These are phyloP conservation scores for Laetiporus sulphureus DNA, from an alignment of 1,284 basidiomycete genomes.

Conservation along the genomic window DNA sequence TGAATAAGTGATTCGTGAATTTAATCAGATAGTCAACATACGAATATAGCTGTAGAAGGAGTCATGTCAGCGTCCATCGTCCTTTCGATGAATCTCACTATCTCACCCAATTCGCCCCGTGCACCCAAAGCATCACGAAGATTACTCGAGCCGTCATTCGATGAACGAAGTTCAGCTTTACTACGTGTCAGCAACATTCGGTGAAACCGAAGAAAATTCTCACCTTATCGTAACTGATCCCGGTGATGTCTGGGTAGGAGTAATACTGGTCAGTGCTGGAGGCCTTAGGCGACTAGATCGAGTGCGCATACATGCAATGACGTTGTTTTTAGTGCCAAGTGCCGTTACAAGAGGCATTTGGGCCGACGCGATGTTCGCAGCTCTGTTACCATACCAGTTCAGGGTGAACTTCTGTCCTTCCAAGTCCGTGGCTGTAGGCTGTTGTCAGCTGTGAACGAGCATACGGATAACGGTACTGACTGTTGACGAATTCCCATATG, in stretches of 20 bases:
- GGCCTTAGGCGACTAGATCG: not conserved
- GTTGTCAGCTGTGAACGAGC: not conserved
- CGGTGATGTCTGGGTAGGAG: slow-evolving; percentile 41
- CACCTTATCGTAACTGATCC: slow-evolving; percentile 53
- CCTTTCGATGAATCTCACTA: not conserved
- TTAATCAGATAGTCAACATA: no score
- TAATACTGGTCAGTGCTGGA: not conserved
- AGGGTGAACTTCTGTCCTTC: slow-evolving; percentile 30
- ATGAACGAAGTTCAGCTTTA: slow-evolving; percentile 45
- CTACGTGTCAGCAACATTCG: not conserved
- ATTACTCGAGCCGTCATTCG: slow-evolving; percentile 44
- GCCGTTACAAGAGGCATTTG: slow-evolving; percentile 59
- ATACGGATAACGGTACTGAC: slow-evolving; percentile 26
- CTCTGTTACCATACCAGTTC: slow-evolving; percentile 40
- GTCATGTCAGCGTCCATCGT: no score
- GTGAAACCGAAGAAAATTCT: not conserved
- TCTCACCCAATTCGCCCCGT: slow-evolving; percentile 37
- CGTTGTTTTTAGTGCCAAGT: slow-evolving; percentile 60
- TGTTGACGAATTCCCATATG: slow-evolving; percentile 41
- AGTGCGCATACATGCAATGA: slow-evolving; percentile 45
- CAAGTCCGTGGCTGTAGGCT: slow-evolving; percentile 29
- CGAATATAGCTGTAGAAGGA: no score
- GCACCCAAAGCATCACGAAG: slow-evolving; percentile 44
- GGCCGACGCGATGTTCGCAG: slow-evolving; percentile 41
- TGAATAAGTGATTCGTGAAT: not conserved